Evolutionary conservation across 75 land plant genomes (phyloP), one percentile per base, ranked within the genome.

Genomic region (Pinus taeda): DNA sequence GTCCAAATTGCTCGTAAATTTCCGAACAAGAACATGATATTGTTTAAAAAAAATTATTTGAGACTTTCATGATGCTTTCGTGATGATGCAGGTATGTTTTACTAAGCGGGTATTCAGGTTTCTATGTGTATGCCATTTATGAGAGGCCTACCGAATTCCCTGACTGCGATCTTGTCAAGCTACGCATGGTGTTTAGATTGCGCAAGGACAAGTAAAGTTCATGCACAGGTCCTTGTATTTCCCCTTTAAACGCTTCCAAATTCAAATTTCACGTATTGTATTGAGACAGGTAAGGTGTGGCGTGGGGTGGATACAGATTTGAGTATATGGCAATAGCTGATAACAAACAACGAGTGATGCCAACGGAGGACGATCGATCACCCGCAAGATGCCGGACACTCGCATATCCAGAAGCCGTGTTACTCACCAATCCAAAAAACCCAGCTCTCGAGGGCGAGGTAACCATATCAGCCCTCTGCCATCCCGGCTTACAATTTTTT

Each of bases 121-220:
- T 92, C 60, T 94, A 94, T 59, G 77, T 81, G 2, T 94, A 94
- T 69, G 87, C 80, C 66, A 94, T 94, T 22, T 90, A 81, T 66
- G 92, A 94, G 75, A 85, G 82, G 60, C 58, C 59, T 3, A 39
- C 71, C 53, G 90, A 84, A 33, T 92, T 88, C 89, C 92, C 97
- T 22, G 91, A 70, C 59, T 87, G 87, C 67, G 57, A 81, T 57
- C 62, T 94, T n/a, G 77, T 57, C 3, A 83, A 88, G 76, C 81
- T 85, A 14, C 86, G 97, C 37, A 82, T 92, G 45, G 94, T 87
- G 22, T 90, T 92, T 78, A 90, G 90, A 79, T 94, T 91, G 36
- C 45, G 78, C 14, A 83, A 83, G 66, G 97, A 90, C 85, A 92
- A 66, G 95, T 92, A 77, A 53, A 55, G 18, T 18, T 60, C 61